phyloP scores from a whole-genome alignment of 768 basidiomycete species.

The Obba rivulosa region DNA sequence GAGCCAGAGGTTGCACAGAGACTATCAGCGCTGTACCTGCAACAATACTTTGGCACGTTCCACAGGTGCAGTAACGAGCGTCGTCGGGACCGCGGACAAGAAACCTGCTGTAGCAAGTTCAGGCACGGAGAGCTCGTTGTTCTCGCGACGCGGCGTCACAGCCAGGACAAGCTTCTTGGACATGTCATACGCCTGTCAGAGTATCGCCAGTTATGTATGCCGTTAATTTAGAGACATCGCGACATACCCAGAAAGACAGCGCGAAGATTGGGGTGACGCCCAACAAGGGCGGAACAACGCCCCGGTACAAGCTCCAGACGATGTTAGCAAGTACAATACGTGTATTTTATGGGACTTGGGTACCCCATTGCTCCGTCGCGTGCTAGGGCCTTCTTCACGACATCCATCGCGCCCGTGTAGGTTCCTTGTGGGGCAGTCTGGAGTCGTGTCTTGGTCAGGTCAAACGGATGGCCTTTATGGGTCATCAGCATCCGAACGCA shows the following conservation, averaged over 20 bases:
- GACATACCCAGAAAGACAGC: conserved; percentile 86
- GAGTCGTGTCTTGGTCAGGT: conserved; percentile 91
- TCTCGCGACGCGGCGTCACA: conserved; percentile 72
- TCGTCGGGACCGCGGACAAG: conserved; percentile 88
- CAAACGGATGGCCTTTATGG: conserved; percentile 91
- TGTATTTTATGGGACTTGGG: conserved; percentile 8
- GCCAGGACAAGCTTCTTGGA: conserved; percentile 83
- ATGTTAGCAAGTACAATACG: neutral
- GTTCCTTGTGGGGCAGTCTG: conserved; percentile 88
- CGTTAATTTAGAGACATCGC: neutral
- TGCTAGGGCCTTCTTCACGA: conserved; percentile 87
- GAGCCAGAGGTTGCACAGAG: neutral
- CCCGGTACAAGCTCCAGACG: conserved; percentile 71
- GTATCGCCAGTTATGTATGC: neutral
- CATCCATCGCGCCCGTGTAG: conserved; percentile 91
- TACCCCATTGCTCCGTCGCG: conserved; percentile 88
- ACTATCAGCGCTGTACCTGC: conserved; percentile 49
- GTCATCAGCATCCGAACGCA: neutral
- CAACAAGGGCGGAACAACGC: conserved; percentile 88
- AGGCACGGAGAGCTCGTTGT: conserved; percentile 53
- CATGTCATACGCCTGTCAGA: conserved; percentile 78
- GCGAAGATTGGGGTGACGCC: conserved; percentile 99
- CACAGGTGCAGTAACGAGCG: conserved; percentile 90
- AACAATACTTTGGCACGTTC: conserved; percentile 95
- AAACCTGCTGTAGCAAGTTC: conserved; percentile 94